Evolutionary conservation across 2,329 filamentous ascomycete species (phyloP), one percentile per base, ranked within the genome.

Genomic region (Apiospora rasikravindrae): DNA sequence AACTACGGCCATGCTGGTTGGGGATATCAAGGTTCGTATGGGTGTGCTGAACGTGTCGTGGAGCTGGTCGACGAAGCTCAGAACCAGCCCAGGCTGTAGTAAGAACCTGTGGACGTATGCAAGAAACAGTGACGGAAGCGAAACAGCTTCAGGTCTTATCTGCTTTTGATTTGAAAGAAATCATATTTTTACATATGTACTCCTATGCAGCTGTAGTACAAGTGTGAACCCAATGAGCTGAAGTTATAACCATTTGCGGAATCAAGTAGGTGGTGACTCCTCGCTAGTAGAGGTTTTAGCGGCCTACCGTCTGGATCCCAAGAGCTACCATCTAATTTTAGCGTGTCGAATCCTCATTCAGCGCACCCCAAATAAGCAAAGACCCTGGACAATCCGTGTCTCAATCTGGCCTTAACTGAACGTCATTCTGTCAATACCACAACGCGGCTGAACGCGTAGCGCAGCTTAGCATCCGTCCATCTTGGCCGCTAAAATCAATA

Each of bases 1-100:
- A 93, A 94, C 77, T 95, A 95, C 76, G 93, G 93, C 0, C 93
- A 95, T 80, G 91, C 90, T 1, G 93, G 93, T 1, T 94, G 92
- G 87, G 95, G 95, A 14, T 98, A 89, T 73, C 88, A 90, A 78
- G 88, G 86, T 1, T 89, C 80, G 2, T 96, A 92, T 81, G 93
- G 93, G 0, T 94, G 92, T 80, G 89, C 93, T 0, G 86, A 91
- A 77, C 85, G 87, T 45, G 91, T 91, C 0, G 87, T 92, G 2
- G 87, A 89, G 80, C 82, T 95, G 80, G 91, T 94, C 7, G 87
- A 88, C 61, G 88, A 92, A 80, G 86, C 95, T 24, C 66, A 77
- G 57, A 85, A 71, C 49, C 72, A 70, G 10, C 64, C 78, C 24
- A 78, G 74, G 70, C 64, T 80, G 49, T 79, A 72, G 40, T 37